A percentile compares a stretch with the other conserved stretches of the same genome.
These are phyloP conservation scores for Botrytis fragariae DNA, from an alignment of 2,329 filamentous ascomycete genomes.

Conservation along the genomic window DNA sequence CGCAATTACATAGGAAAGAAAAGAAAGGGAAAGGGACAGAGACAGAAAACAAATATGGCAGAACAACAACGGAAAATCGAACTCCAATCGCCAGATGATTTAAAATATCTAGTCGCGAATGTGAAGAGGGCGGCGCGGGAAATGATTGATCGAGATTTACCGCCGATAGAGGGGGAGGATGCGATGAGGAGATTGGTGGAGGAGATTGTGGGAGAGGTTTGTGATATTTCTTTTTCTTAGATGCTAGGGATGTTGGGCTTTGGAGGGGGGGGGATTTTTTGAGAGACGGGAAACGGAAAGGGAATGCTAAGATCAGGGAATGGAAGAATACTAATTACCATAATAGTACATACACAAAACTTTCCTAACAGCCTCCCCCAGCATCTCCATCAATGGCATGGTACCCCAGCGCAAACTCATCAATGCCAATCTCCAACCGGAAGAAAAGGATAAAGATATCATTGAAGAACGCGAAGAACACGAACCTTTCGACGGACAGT, in stretches of 20 bases:
- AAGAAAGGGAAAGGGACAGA: neutral
- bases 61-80: conserved; percentile 69
- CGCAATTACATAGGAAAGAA: neutral
- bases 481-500: conserved; percentile 60
- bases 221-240: conserved; percentile 19
- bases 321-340: neutral
- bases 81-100: conserved; percentile 72
- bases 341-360: conserved; percentile 59
- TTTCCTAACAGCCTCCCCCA: conserved; percentile 56
- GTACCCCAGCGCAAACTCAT: conserved; percentile 42
- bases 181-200: conserved; percentile 59
- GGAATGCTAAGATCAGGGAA: neutral
- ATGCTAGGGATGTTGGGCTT: neutral
- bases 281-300: no score
- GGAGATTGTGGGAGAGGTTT: conserved; percentile 57
- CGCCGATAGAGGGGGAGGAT: conserved; percentile 60
- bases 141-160: conserved; percentile 66
- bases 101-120: conserved; percentile 67
- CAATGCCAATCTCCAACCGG: conserved; percentile 33
- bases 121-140: conserved; percentile 65
- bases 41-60: conserved; percentile 27
- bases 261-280: neutral
- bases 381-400: conserved; percentile 61
- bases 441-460: conserved; percentile 22
- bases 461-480: conserved; percentile 44